Percentiles rank a stretch among this genome's conserved stretches.
These are phyloP conservation scores for Aspergillus aculeatinus DNA, from an alignment of 2,329 filamentous ascomycete genomes.

Conservation along the genomic window DNA sequence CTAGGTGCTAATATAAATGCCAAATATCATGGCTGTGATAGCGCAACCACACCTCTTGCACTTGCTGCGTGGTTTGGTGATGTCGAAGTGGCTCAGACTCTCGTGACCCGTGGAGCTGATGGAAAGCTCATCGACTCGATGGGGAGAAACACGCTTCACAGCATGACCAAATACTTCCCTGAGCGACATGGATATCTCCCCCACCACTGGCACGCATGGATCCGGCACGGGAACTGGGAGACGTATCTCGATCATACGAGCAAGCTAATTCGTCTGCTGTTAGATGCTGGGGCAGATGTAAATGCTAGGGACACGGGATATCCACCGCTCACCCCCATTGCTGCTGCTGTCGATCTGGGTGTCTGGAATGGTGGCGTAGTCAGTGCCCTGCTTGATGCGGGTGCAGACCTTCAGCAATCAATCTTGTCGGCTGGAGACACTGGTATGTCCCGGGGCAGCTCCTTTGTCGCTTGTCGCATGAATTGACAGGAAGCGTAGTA, in stretches of 20 bases:
- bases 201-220: conserved; percentile 32
- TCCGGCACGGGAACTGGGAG: conserved; percentile 29
- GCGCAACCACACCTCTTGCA: conserved; percentile 24
- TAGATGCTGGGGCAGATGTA: conserved; percentile 17
- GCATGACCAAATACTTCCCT: conserved; percentile 23
- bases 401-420: conserved; percentile 21
- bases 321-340: conserved; percentile 22
- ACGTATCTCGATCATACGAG: conserved; percentile 20
- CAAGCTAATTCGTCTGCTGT: conserved; percentile 14
- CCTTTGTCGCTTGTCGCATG: not conserved
- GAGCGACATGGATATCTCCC: conserved; percentile 26
- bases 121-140: conserved; percentile 19
- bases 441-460: not conserved
- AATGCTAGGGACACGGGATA: conserved; percentile 18
- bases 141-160: conserved; percentile 26
- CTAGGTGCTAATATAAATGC: conserved; percentile 27
- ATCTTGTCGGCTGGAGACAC: conserved; percentile 17
- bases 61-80: conserved; percentile 26
- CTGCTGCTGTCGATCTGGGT: conserved; percentile 22
- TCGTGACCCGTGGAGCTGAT: conserved; percentile 25
- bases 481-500: conserved; percentile 6
- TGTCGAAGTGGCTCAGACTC: conserved; percentile 15
- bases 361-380: conserved; percentile 27
- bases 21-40: conserved; percentile 20
- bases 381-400: conserved; percentile 20